Evolutionary conservation across 2,329 filamentous ascomycete species (phyloP).

Genomic region (Stagonosporopsis vannaccii): DNA sequence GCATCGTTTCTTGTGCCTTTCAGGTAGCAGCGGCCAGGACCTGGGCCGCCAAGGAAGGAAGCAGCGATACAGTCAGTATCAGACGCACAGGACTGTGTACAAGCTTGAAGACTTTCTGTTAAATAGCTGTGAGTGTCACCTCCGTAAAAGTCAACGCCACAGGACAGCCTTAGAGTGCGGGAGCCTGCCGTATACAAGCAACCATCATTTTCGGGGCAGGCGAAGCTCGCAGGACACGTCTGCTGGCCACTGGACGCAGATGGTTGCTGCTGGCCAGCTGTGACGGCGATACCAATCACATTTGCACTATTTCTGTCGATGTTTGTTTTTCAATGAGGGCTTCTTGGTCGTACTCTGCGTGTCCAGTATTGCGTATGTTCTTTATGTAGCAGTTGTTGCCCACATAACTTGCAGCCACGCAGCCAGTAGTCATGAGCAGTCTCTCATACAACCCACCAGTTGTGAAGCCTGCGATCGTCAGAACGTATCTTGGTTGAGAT

Average conservation of each 20-base stretch:
- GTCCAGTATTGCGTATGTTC: not conserved
- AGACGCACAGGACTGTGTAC: not conserved
- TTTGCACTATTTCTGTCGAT: not conserved
- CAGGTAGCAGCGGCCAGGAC: not conserved
- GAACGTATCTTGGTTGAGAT: not conserved
- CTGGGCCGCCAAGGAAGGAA: not conserved
- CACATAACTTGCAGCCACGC: slow-evolving; percentile 4
- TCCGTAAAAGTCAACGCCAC: slow-evolving; percentile 1
- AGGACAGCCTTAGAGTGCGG: not conserved
- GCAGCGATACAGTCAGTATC: slow-evolving; percentile 1
- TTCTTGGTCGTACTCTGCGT: not conserved
- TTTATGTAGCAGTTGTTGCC: slow-evolving; percentile 3
- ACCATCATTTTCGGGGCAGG: not conserved
- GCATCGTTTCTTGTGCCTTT: not conserved
- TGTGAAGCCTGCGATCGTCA: not conserved
- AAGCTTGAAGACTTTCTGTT: not conserved
- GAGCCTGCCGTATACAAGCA: not conserved
- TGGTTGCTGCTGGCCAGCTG: not conserved
- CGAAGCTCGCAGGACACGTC: not conserved
- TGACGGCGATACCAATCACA: not conserved
- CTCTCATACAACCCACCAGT: not conserved
- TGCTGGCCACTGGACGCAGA: not conserved
- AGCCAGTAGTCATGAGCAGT: not conserved
- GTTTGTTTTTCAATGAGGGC: no score
- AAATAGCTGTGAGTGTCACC: not conserved